phyloP scores from a whole-genome alignment of 2,329 filamentous ascomycete species.

The Alternaria sp. region DNA sequence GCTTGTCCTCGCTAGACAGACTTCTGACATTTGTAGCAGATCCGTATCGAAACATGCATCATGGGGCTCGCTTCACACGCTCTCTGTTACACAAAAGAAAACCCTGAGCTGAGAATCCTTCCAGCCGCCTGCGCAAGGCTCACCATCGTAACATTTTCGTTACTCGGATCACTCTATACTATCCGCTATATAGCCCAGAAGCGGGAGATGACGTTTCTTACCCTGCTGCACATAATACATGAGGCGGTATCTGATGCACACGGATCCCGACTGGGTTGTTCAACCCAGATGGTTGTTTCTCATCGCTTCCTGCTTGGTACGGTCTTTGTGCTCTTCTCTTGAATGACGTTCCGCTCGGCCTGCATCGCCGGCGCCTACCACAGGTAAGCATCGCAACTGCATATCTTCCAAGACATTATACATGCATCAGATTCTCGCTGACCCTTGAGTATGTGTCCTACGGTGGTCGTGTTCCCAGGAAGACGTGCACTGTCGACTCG shows the following conservation, averaged over 20 bases:
- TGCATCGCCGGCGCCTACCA: neutral
- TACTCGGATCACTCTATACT: slow-evolving; percentile 6
- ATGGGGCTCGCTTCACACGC: neutral
- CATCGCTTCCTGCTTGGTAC: slow-evolving; percentile 1
- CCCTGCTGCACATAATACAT: slow-evolving; percentile 10
- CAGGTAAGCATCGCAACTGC: neutral
- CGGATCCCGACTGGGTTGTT: neutral
- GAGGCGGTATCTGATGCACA: neutral
- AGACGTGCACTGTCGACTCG: neutral
- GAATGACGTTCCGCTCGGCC: neutral
- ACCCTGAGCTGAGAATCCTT: neutral
- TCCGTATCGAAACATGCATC: slow-evolving; percentile 4
- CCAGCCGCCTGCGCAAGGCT: slow-evolving; percentile 5
- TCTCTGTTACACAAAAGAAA: neutral
- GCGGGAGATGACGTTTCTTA: slow-evolving; percentile 13
- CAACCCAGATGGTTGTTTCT: neutral
- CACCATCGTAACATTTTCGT: neutral
- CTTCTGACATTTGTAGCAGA: neutral
- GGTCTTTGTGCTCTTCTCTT: neutral
- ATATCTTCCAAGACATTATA: neutral
- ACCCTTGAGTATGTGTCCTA: neutral
- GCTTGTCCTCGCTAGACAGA: no score
- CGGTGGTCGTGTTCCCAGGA: neutral
- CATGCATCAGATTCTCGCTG: neutral
- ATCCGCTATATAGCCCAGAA: neutral